Conservation (phyloP, 2,329 filamentous ascomycete genomes). For the Dichotomopilus funicola region DNA sequence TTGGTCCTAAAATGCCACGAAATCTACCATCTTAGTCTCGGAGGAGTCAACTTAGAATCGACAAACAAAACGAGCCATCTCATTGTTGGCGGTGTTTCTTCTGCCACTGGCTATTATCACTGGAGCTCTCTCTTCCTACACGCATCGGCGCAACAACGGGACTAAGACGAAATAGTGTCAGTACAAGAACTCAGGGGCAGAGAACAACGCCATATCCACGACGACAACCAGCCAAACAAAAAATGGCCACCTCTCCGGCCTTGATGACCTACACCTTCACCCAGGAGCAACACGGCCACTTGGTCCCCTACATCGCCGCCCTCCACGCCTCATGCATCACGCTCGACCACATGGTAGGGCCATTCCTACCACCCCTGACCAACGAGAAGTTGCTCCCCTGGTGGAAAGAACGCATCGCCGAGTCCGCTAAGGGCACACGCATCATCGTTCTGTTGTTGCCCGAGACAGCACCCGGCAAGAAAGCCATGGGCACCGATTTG, state of each 20-base stretch:
- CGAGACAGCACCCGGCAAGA: constrained; percentile 28
- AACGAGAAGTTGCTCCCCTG: constrained; percentile 49
- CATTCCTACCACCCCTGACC: constrained; percentile 53
- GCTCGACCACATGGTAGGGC: constrained; percentile 49
- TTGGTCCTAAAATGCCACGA: constrained; percentile 14
- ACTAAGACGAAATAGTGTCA: too few species aligned
- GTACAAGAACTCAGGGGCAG: neutral
- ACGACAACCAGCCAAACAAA: neutral
- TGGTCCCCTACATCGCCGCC: constrained; percentile 50
- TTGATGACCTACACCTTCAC: constrained; percentile 39
- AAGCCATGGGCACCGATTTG: constrained; percentile 39
- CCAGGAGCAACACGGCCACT: constrained; percentile 40
- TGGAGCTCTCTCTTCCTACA: too few species aligned
- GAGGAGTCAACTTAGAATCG: neutral
- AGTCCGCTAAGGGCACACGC: constrained; percentile 39
- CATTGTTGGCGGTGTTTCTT: too few species aligned
- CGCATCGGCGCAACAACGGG: too few species aligned
- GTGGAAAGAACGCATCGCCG: constrained; percentile 49
- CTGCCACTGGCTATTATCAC: too few species aligned
- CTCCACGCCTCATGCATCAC: constrained; percentile 55
- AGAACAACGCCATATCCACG: neutral
- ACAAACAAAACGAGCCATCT: too few species aligned
- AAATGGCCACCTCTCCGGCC: constrained; percentile 23
- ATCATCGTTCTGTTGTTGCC: constrained; percentile 49
- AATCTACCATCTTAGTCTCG: constrained; percentile 3